Percentiles rank a stretch among this genome's conserved stretches.
Evolutionary conservation across 2,329 filamentous ascomycete species (phyloP).

Genomic region (Talaromyces sp.): DNA sequence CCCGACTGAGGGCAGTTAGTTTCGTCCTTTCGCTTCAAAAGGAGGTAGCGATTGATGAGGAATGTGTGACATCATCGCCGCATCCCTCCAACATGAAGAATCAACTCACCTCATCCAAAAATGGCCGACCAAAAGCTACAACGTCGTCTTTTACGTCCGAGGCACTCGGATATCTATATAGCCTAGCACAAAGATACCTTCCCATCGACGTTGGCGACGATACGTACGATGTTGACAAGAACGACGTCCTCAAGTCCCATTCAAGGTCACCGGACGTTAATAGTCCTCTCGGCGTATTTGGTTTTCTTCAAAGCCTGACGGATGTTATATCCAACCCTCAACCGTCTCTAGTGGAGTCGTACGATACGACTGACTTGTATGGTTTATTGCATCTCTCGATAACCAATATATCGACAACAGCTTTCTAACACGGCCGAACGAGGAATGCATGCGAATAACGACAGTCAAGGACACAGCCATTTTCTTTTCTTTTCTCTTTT

Average conservation of each 20-base stretch:
- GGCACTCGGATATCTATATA: neutral
- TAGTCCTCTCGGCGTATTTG: neutral
- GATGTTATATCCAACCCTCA: slow-evolving; percentile 11
- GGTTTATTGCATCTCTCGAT: neutral
- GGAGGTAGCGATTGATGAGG: neutral
- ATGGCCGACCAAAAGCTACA: neutral
- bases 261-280: neutral
- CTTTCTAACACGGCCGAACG: neutral
- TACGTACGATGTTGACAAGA: neutral
- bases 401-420: neutral
- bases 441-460: neutral
- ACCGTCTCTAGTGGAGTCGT: neutral
- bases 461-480: neutral
- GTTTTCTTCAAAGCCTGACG: slow-evolving; percentile 1
- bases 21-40: slow-evolving; percentile 16
- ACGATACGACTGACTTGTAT: slow-evolving; percentile 5
- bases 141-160: neutral
- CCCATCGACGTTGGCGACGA: neutral
- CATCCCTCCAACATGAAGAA: neutral
- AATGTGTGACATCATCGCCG: neutral
- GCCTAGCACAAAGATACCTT: neutral
- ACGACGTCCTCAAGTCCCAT: neutral
- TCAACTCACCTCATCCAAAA: neutral
- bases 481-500: neutral
- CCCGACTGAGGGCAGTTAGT: slow-evolving; percentile 13